Evolutionary conservation across 2,329 filamentous ascomycete genomes (phyloP).

Genomic region (Kalmusia sp.): DNA sequence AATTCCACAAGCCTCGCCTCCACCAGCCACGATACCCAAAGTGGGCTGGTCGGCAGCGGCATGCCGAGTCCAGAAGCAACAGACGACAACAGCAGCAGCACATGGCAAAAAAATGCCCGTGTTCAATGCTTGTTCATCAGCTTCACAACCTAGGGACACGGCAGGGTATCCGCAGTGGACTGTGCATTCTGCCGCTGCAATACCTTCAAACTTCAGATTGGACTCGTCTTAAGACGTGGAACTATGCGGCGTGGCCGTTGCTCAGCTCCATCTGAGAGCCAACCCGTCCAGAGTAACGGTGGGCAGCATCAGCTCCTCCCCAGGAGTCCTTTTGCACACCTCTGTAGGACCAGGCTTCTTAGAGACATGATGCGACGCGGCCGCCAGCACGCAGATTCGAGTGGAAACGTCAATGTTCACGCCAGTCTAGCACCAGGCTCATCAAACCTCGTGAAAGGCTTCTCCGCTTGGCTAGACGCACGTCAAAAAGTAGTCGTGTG

Average conservation of each 20-base stretch:
- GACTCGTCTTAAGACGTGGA: slow-evolving; percentile 1
- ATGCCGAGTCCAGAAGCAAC: slow-evolving; percentile 25
- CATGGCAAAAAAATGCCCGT: slow-evolving; percentile 14
- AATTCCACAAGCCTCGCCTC: slow-evolving; percentile 32
- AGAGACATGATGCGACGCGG: slow-evolving; percentile 13
- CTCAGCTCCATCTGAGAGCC: slow-evolving; percentile 20
- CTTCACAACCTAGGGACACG: slow-evolving; percentile 9
- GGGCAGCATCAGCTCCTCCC: slow-evolving; percentile 24
- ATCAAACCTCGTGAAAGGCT: slow-evolving; percentile 32
- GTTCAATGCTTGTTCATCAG: slow-evolving; percentile 5
- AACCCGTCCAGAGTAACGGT: slow-evolving; percentile 22
- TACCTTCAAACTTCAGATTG: neutral
- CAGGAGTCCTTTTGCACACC: slow-evolving; percentile 9
- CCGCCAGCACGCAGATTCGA: slow-evolving; percentile 1
- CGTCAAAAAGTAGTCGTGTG: slow-evolving; percentile 40
- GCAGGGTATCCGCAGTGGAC: neutral
- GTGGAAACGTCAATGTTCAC: slow-evolving; percentile 9
- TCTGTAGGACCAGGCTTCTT: slow-evolving; percentile 5
- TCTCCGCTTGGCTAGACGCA: slow-evolving; percentile 36
- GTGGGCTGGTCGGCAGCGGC: slow-evolving; percentile 22
- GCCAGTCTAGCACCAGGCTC: slow-evolving; percentile 14
- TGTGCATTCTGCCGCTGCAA: slow-evolving; percentile 14
- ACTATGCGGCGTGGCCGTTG: slow-evolving; percentile 7
- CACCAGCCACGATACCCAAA: slow-evolving; percentile 32
- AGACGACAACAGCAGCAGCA: slow-evolving; percentile 14